A percentile compares a stretch with the other conserved stretches of the same genome.
Conservation (phyloP, 2,329 filamentous ascomycete species). For the Sporothrix brasiliensis region DNA sequence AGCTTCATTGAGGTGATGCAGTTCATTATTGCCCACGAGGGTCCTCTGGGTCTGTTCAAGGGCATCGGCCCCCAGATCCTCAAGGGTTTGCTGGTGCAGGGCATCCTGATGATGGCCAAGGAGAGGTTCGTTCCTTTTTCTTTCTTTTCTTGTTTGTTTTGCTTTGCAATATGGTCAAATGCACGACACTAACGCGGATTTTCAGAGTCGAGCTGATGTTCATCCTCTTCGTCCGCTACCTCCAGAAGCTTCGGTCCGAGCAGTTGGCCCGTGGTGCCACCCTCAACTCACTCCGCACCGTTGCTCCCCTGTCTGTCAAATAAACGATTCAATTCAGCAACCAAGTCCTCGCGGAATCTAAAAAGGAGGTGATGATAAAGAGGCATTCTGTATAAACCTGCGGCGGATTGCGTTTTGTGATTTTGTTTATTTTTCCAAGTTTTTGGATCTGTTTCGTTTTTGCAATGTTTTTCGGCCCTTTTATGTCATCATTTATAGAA, state of each 20-base stretch:
- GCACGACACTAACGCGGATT: constrained; percentile 31
- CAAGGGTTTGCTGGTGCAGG: constrained; percentile 92
- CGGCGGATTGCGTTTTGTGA: constrained; percentile 21
- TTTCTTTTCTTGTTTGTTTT: not conserved
- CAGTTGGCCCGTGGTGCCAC: constrained; percentile 70
- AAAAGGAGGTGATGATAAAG: not conserved
- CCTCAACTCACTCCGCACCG: constrained; percentile 59
- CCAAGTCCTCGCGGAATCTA: not conserved
- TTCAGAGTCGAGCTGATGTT: constrained; percentile 83
- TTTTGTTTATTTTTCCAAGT: not conserved
- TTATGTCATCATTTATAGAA: constrained; percentile 14
- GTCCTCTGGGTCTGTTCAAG: constrained; percentile 84
- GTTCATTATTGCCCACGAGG: constrained; percentile 90
- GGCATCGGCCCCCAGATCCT: constrained; percentile 91
- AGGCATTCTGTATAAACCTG: constrained; percentile 23
- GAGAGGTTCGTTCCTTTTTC: constrained; percentile 66
- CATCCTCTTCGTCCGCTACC: constrained; percentile 79
- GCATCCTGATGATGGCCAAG: constrained; percentile 98
- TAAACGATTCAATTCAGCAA: constrained; percentile 31
- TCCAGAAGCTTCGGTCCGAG: constrained; percentile 69
- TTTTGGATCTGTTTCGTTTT: constrained; percentile 19
- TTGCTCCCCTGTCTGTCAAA: constrained; percentile 41
- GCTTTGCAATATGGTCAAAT: not conserved
- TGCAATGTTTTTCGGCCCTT: not conserved
- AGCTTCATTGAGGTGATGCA: constrained; percentile 92